Evolutionary conservation across 164 flowering plant species (phyloP), one percentile per base, ranked within the genome.

Genomic region (Sedum album): DNA sequence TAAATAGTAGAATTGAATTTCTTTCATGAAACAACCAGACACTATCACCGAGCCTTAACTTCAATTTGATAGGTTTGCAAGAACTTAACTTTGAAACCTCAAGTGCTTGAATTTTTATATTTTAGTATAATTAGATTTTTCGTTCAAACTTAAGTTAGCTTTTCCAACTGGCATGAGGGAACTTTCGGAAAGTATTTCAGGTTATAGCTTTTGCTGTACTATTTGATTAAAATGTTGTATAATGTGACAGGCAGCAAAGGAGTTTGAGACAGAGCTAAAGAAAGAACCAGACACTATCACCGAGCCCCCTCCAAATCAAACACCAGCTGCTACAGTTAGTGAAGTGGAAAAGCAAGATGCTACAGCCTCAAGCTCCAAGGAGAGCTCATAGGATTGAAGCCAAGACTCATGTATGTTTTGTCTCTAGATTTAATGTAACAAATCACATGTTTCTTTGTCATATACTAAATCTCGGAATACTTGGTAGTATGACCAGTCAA

Each of bases 331-430:
- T 51, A 66, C 83, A 25, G 71, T 71, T 31, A 74, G 76, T 65
- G 85, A 77, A 69, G 82, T 75, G 69, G 73, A 76, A 72, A 78
- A 83, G 66, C 77, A 80, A 80, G 90, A 84, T 10, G 60, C 21
- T 2, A 73, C 77, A 60, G 82, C 77, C 67, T 72, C 85, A 25
- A 85, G 78, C 82, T 75, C 81, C 38, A 81, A 78, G 70, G 89
- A 83, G 68, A 83, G 69, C 46, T 71, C 70, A 74, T 79, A 79
- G 76, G 31, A 15, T 60, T 68, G 60, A 30, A 28, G 31, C 6
- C 30, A 30, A 62, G n/a, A n/a, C n/a, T n/a, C n/a, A n/a, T n/a
- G n/a, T 31, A 6, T 62, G 26, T 60, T 8, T 14, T 39, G 57
- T 60, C 49, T 69, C 18, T n/a, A 41, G 20, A 55, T 44, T 67